A percentile compares a stretch with the other conserved stretches of the same genome.
phyloP scores from a whole-genome alignment of 2,329 filamentous ascomycete species.

The Colletotrichum navitas region DNA sequence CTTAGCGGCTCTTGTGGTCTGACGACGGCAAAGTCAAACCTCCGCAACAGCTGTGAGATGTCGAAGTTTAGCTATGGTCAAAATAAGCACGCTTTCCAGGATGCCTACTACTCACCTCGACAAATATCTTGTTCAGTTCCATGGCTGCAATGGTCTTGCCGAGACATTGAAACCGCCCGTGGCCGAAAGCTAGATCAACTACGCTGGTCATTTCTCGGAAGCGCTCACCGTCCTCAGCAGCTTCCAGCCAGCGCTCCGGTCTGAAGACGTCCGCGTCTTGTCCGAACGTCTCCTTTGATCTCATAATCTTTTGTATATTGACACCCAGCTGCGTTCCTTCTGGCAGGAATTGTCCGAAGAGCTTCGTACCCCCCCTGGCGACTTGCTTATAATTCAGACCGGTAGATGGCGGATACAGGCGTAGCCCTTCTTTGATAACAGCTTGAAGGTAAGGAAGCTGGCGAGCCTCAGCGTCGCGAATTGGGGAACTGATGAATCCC shows the following conservation, averaged over 20 bases:
- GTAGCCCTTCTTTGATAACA: constrained; percentile 64
- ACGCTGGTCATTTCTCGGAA: constrained; percentile 52
- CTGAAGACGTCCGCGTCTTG: constrained; percentile 58
- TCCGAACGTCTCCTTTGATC: constrained; percentile 58
- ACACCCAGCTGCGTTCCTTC: constrained; percentile 56
- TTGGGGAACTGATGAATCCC: constrained; percentile 43
- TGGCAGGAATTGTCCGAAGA: constrained; percentile 53
- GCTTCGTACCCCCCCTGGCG: constrained; percentile 53
- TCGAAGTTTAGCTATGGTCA: neutral
- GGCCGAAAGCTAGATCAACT: constrained; percentile 58
- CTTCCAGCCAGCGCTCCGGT: constrained; percentile 62
- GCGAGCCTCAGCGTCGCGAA: constrained; percentile 52
- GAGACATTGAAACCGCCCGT: constrained; percentile 58
- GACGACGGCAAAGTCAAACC: constrained; percentile 44
- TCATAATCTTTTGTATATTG: constrained; percentile 54
- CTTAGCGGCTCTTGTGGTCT: constrained; percentile 42
- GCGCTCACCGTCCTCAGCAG: constrained; percentile 49
- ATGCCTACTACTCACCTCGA: constrained; percentile 51
- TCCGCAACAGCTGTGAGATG: constrained; percentile 47
- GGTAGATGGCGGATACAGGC: constrained; percentile 62
- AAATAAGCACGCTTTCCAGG: neutral
- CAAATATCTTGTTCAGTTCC: constrained; percentile 59
- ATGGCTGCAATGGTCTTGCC: constrained; percentile 59
- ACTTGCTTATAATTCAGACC: constrained; percentile 64
- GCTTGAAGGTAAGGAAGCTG: constrained; percentile 61